A percentile compares a stretch with the other conserved stretches of the same genome.
Evolutionary conservation across 2,329 filamentous ascomycete species (phyloP).

Genomic region (Elsinoe fawcettii): DNA sequence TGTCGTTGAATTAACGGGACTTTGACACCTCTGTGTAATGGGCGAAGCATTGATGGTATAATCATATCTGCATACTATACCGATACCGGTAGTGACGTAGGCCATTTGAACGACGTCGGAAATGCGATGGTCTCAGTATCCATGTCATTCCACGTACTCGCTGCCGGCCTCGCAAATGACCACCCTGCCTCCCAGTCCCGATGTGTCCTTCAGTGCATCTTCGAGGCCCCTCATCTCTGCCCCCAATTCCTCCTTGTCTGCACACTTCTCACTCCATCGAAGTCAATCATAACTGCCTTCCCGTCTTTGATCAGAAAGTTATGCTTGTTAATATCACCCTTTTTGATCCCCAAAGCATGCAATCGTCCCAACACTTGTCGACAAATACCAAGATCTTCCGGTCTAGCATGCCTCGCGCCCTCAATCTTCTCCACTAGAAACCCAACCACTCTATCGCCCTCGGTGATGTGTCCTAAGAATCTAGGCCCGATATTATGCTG

Average conservation of each 20-base stretch:
- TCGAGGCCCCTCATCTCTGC: constrained; percentile 12
- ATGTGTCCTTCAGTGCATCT: constrained; percentile 15
- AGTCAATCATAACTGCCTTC: constrained; percentile 29
- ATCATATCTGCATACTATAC: too few species aligned
- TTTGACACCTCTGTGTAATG: too few species aligned
- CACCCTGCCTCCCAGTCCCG: constrained; percentile 5
- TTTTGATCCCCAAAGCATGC: constrained; percentile 31
- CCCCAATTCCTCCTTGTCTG: constrained; percentile 18
- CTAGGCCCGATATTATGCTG: constrained; percentile 30
- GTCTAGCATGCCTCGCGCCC: constrained; percentile 23
- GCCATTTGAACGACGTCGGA: too few species aligned
- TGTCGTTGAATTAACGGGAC: too few species aligned
- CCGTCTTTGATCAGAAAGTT: constrained; percentile 31
- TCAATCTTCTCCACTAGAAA: constrained; percentile 31
- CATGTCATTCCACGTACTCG: not conserved
- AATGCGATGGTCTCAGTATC: too few species aligned
- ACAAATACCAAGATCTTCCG: constrained; percentile 27
- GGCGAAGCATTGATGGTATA: too few species aligned
- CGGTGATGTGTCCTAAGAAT: constrained; percentile 35
- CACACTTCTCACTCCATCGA: constrained; percentile 24
- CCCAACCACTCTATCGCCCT: constrained; percentile 34
- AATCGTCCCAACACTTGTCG: constrained; percentile 24
- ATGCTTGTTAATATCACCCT: constrained; percentile 34
- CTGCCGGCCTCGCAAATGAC: not conserved
- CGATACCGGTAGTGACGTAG: too few species aligned